These are phyloP conservation scores for Aspergillus arachidicola DNA, from an alignment of 2,329 filamentous ascomycete species.

Conservation along the genomic window DNA sequence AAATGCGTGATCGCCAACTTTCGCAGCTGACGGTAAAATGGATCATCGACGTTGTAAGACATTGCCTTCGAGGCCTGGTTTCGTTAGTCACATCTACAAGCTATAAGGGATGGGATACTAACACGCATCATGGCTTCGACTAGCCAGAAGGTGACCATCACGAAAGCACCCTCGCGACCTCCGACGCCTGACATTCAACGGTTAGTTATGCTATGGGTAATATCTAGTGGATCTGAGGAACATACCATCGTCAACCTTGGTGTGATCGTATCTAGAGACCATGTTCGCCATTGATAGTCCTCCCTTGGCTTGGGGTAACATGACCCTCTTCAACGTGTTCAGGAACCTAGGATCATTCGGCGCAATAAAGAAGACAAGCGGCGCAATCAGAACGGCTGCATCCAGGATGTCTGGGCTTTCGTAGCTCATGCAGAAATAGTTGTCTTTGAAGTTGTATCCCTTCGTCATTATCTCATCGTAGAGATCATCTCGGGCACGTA, in stretches of 20 bases:
- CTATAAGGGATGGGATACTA: not conserved
- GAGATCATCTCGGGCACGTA: slow-evolving; percentile 65
- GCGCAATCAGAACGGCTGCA: slow-evolving; percentile 41
- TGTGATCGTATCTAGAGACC: not conserved
- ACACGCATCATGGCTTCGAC: not conserved
- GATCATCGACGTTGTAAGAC: not conserved
- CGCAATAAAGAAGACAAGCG: not conserved
- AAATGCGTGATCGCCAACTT: slow-evolving; percentile 64
- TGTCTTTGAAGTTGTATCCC: slow-evolving; percentile 70
- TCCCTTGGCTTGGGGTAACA: not conserved
- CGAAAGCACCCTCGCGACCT: not conserved
- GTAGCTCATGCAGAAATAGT: slow-evolving; percentile 75
- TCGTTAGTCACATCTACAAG: not conserved
- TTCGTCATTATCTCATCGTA: slow-evolving; percentile 80
- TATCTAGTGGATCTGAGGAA: fast-evolving
- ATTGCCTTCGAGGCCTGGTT: not conserved
- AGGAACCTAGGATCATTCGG: not conserved
- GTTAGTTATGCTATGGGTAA: not conserved
- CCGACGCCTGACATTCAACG: not conserved
- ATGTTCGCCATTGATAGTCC: not conserved
- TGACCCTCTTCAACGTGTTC: not conserved
- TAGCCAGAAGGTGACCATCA: not conserved
- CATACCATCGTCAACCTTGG: not conserved
- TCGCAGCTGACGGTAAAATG: not conserved
- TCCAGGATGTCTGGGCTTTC: slow-evolving; percentile 71